Conservation (phyloP, 2,329 filamentous ascomycete species). For the Colletotrichum lini region DNA sequence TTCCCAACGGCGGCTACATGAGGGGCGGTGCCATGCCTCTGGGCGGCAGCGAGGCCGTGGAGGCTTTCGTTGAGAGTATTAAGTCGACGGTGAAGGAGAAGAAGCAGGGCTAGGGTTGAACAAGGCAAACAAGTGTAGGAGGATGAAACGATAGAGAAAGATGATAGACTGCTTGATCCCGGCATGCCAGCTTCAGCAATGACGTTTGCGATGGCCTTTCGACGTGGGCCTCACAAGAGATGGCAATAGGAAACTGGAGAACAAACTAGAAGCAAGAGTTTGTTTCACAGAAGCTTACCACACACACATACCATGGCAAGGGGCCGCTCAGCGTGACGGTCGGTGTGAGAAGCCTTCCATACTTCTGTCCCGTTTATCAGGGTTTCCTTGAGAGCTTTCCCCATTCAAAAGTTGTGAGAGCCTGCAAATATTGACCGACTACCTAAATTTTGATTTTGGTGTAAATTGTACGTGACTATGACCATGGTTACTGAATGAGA, state of each 20-base stretch:
- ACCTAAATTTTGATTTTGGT: too few relatives aligned
- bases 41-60: conserved; percentile 89
- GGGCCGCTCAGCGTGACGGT: background rate
- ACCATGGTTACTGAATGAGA: too few relatives aligned
- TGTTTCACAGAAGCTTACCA: background rate
- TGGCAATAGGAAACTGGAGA: background rate
- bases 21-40: conserved; percentile 84
- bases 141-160: conserved; percentile 24
- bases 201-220: background rate
- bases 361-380: too few relatives aligned
- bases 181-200: background rate
- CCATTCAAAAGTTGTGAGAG: background rate
- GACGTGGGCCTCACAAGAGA: too few relatives aligned
- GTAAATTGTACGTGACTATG: too few relatives aligned
- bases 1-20: conserved; percentile 88
- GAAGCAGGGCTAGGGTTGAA: conserved; percentile 44
- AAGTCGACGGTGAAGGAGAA: conserved; percentile 81
- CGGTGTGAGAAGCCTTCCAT: background rate
- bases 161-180: conserved; percentile 13
- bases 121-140: conserved; percentile 8
- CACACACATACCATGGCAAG: background rate
- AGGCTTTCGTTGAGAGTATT: conserved; percentile 91
- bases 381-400: too few relatives aligned
- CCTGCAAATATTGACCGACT: too few relatives aligned
- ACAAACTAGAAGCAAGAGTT: background rate